Evolutionary conservation across 2,329 filamentous ascomycete genomes (phyloP), one percentile per base, ranked within the genome.

Genomic region (Cladosporium sp.): DNA sequence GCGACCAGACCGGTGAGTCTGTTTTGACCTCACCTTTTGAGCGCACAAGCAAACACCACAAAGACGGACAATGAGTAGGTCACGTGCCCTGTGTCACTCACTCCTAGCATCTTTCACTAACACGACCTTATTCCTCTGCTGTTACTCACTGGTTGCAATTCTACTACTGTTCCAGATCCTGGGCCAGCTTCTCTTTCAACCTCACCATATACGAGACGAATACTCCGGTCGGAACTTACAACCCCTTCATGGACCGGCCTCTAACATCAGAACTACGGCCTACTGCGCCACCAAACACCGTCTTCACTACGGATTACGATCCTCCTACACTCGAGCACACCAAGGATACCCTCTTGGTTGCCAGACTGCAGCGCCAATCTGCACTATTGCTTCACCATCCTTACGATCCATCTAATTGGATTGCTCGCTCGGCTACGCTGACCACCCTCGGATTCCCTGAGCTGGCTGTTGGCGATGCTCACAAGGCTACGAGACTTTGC

Each of bases 371-470:
- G 31, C 35, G 33, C 1, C 62, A 71, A 18, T 73, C 71, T 1
- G 64, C 63, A 6, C 53, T 37, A 4, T 66, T 74, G 31, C 37
- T 46, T 2, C 18, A 44, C 3, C 62, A 68, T 33, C 71, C 74
- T 8, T 76, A 76, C 66, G 69, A 76, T 40, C 70, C 74, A 3
- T 56, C 26, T 2, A 10, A 21, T 3, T 76, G 74, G 74, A 62
- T 71, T 2, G 14, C 28, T 10, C 70, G 74, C 14, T 67, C 68
- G 8, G 21, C 65, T 8, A 71, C 67, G 2, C 62, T 74, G 5
- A 49, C 31, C 14, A 11, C 49, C 0, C 35, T 75, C 26, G 66
- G 66, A 5, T 74, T 72, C 49, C 73, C 74, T 3, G 74, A 76
- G 56, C 68, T 75, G 5, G 74, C 72, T 11, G 67, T 69, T 5